Base-by-base conservation (phyloP, 1,139 yeast species). In the Williopsis jadinii region DNA sequence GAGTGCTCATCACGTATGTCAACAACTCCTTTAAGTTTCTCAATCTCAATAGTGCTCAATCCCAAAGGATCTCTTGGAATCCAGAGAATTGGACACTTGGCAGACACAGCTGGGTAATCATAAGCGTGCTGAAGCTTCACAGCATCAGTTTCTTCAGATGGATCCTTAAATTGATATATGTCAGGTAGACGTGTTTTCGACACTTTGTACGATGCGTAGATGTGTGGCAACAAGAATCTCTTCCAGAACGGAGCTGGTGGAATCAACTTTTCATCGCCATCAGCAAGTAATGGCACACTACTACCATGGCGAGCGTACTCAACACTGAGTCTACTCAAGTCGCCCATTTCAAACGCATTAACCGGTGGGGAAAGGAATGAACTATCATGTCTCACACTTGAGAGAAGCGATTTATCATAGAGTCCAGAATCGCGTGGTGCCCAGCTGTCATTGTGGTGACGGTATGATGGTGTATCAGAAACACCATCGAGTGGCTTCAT, bases 51-150 rank as follows among this genome's bases (percentile, higher is more conserved):
- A 2, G 71, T 63, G 3, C 95, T 81, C 57, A 86, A 73, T 0
- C 97, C 97, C 71, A 77, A 75, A 8, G 84, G 79, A 62, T 92
- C 98, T 45, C 70, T 70, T 8, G 97, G 95, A 51, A 92, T 75
- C 98, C 98, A 92, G 15, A 92, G 67, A 26, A 71, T 68, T 5
- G 95, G 95, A 52, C 80, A 73, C 33, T 68, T 63, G 0, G 80
- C 81, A 15, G 75, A 66, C 9, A 81, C 77, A 3, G 85, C 82
- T 2, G 97, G 97, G 52, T 75, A 73, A 52, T 77, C 75, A 63
- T 80, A 92, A 5, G 95, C 95, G 45, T 66, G 68, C 32, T 62
- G 60, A 55, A 55, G 43, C 11, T 58, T 65, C 8, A 61, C 66
- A 12, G 60, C 64, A n/a, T 61, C 59, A 2, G 47, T 45, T 28